Conservation (phyloP, 768 basidiomycete genomes). For the Pluteus cervinus region DNA sequence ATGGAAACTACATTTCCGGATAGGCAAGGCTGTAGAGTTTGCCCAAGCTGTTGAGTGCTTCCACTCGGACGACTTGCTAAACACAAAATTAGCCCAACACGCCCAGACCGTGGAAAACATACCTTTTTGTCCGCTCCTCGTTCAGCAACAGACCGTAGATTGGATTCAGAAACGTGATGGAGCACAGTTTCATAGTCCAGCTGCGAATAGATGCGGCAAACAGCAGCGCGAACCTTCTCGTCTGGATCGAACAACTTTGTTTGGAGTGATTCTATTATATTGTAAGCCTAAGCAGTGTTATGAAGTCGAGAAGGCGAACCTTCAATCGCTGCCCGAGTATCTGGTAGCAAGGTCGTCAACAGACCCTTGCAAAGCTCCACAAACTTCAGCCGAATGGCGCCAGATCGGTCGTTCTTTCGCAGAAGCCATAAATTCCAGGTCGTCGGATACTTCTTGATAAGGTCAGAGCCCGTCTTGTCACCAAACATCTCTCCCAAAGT, state of each 20-base stretch:
- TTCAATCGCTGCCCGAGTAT: conserved; percentile 66
- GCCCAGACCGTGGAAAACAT: conserved; percentile 7
- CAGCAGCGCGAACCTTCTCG: conserved; percentile 83
- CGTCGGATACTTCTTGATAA: conserved; percentile 72
- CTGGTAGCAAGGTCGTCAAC: conserved; percentile 57
- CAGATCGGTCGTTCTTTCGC: conserved; percentile 70
- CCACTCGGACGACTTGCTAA: conserved; percentile 56
- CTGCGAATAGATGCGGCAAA: conserved; percentile 74
- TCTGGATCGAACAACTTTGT: conserved; percentile 81
- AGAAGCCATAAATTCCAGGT: conserved; percentile 85
- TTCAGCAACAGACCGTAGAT: conserved; percentile 59
- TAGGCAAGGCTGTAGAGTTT: conserved; percentile 78
- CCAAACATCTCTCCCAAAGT: conserved; percentile 89
- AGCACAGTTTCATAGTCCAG: conserved; percentile 89
- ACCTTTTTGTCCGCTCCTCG: conserved; percentile 88
- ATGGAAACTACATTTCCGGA: conserved; percentile 73
- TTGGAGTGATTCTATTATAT: conserved; percentile 44
- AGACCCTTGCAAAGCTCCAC: conserved; percentile 65
- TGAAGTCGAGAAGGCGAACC: conserved; percentile 29
- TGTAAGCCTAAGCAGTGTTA: conserved; percentile 2
- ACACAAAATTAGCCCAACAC: conserved; percentile 1
- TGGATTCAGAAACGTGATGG: conserved; percentile 66
- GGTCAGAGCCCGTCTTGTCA: conserved; percentile 65
- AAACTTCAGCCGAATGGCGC: conserved; percentile 69
- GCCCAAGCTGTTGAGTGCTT: conserved; percentile 74